Evolutionary conservation across 1,284 basidiomycete genomes (phyloP), one percentile per base, ranked within the genome.

Genomic region (Ceratobasidium sp.): DNA sequence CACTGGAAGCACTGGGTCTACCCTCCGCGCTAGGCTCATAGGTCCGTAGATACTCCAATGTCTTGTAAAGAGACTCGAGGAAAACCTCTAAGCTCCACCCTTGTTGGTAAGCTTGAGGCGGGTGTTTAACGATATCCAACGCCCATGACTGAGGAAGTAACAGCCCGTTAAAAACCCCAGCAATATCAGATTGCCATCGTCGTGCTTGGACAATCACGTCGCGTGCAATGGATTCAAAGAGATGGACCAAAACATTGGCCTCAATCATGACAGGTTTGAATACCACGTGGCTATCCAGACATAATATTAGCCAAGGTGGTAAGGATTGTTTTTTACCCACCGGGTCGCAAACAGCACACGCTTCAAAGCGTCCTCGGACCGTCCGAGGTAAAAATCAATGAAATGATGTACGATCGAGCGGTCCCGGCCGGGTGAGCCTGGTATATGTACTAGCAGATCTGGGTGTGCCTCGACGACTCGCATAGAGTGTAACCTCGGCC

Each of bases 371-470:
- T 67, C 64, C 0, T 57, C 9, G 9, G 64, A 67, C 13, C 32
- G 25, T 1, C 73, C 51, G 13, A 37, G 0, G 34, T 76, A 76
- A 25, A 76, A 76, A n/a, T 76, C 64, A 22, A 76, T 59, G 29
- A 76, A 59, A 2, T 76, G 62, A 17, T 76, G 64, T 22, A 76
- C 29, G 37, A 76, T 76, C 0, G 73, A 76, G 22, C 44, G 52
- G 6, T 19, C 15, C 22, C 6, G 25, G 11, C 5, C 17, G 25
- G 64, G 19, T 0, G 15, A 13, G 1, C 25, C 73, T 1, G 32
- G 62, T 15, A 46, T 25, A 25, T 32, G 17, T 15, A 59, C n/a
- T 15, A 59, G 19, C 13, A 76, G 52, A 32, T 76, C 64, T 3
- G 13, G 34, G 7, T 64, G 64, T 8, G 37, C 25, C 0, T 37